A percentile compares a stretch with the other conserved stretches of the same genome.
These are phyloP conservation scores for Psidium friedrichsthalianum DNA, from an alignment of 345 rosid species.

Conservation along the genomic window DNA sequence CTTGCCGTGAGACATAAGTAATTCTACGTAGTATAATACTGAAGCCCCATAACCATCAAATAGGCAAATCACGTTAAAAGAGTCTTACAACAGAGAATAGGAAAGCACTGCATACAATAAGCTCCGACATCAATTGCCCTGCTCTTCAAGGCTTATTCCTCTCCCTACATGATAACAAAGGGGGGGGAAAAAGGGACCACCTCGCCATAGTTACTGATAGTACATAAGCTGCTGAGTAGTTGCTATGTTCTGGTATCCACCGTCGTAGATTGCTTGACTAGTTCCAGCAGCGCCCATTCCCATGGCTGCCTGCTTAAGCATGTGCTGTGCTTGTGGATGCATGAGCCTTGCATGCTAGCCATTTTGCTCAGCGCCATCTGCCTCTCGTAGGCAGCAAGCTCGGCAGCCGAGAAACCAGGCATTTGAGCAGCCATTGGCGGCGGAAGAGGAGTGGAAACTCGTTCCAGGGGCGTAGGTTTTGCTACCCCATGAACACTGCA, in stretches of 20 bases:
- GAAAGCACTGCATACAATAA: background rate
- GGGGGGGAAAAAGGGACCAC: background rate
- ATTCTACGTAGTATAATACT: background rate
- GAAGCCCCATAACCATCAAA: background rate
- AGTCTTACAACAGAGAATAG: background rate
- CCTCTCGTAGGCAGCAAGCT: constrained; percentile 51
- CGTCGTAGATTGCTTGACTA: constrained; percentile 68
- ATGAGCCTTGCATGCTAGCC: constrained; percentile 52
- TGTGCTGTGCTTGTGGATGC: constrained; percentile 71
- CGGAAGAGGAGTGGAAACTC: constrained; percentile 73
- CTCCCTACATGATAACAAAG: background rate
- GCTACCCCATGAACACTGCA: constrained; percentile 94
- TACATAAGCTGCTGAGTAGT: constrained; percentile 85
- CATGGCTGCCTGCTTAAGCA: constrained; percentile 65
- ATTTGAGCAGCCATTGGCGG: constrained; percentile 48
- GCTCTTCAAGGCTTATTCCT: constrained; percentile 5
- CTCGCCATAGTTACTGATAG: constrained; percentile 36
- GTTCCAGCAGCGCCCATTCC: constrained; percentile 61
- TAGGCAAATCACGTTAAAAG: background rate
- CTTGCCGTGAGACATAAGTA: background rate
- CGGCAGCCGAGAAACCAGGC: constrained; percentile 45
- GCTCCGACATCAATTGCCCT: background rate
- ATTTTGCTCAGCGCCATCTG: constrained; percentile 57
- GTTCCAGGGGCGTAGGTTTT: constrained; percentile 87
- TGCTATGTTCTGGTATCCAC: constrained; percentile 68